A percentile compares a stretch with the other conserved stretches of the same genome.
phyloP scores from a whole-genome alignment of 176 grass and related monocot genomes.

The Chloris gayana region DNA sequence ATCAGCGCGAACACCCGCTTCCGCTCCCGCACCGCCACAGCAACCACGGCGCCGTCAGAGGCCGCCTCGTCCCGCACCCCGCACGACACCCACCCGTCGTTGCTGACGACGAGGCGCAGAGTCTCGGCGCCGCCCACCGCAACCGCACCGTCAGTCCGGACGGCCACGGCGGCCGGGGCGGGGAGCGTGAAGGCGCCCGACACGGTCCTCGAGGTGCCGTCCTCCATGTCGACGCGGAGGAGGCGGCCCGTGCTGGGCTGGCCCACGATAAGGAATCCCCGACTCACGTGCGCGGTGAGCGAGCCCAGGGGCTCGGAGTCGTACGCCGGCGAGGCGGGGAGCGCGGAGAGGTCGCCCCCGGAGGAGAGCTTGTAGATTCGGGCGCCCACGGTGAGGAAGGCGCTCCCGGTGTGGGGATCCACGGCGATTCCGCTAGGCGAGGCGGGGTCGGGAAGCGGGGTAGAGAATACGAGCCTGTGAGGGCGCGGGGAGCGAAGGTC shows the following conservation, averaged over 20 bases:
- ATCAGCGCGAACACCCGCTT: conserved; percentile 64
- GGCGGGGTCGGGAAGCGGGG: conserved; percentile 43
- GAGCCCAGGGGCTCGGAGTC: conserved; percentile 40
- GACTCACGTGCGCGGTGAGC: conserved; percentile 61
- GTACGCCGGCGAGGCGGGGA: conserved; percentile 47
- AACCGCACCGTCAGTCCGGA: conserved; percentile 54
- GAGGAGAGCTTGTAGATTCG: conserved; percentile 60
- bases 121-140: conserved; percentile 41
- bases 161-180: conserved; percentile 48
- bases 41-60: conserved; percentile 42
- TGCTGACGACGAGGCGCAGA: conserved; percentile 53
- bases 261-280: conserved; percentile 73
- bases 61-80: conserved; percentile 47
- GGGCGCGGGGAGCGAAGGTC: conserved; percentile 72
- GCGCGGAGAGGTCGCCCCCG: conserved; percentile 38
- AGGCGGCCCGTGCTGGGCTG: conserved; percentile 51
- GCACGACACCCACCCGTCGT: conserved; percentile 66
- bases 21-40: conserved; percentile 66
- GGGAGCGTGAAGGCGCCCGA: conserved; percentile 20
- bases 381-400: conserved; percentile 61
- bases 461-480: conserved; percentile 56
- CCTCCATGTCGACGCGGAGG: conserved; percentile 73
- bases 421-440: conserved; percentile 63
- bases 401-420: conserved; percentile 54
- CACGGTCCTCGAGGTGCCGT: conserved; percentile 47